Conservation (phyloP, 331 rosid species). For the Prunus yedoensis region DNA sequence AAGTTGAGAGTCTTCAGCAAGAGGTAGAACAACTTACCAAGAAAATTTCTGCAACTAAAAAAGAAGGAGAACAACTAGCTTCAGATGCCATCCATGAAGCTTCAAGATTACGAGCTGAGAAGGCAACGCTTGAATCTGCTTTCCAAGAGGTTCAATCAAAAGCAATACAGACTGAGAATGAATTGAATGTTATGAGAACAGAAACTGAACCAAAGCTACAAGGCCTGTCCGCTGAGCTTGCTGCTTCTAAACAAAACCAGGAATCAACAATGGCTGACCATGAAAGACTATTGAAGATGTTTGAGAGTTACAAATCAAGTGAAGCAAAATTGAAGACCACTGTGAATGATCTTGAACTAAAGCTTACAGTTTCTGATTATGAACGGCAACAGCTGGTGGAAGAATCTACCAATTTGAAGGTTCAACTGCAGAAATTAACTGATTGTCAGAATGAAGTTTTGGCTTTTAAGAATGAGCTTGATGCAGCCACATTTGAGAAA, state of each 20-base stretch:
- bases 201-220: constrained; percentile 53
- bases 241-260: constrained; percentile 42
- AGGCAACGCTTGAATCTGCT: constrained; percentile 47
- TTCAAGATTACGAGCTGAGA: constrained; percentile 46
- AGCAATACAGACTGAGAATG: constrained; percentile 38
- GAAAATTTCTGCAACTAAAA: constrained; percentile 49
- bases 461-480: constrained; percentile 51
- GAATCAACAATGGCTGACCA: constrained; percentile 46
- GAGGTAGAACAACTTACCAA: constrained; percentile 50
- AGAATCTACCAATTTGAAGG: constrained; percentile 47
- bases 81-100: constrained; percentile 55
- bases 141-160: constrained; percentile 47
- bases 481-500: constrained; percentile 50
- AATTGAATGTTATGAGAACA: constrained; percentile 36
- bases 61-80: constrained; percentile 49
- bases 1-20: constrained; percentile 61
- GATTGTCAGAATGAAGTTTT: constrained; percentile 46
- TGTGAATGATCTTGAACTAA: constrained; percentile 53
- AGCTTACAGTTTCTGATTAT: constrained; percentile 55
- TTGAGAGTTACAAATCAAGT: constrained; percentile 59
- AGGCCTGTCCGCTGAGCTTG: constrained; percentile 47
- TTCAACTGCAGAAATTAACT: constrained; percentile 44
- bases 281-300: constrained; percentile 51
- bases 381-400: constrained; percentile 54
- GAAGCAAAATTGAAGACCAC: constrained; percentile 53